Evolutionary conservation across 495 filamentous ascomycete species (phyloP).

Genomic region (Alectoria sarmentosa): DNA sequence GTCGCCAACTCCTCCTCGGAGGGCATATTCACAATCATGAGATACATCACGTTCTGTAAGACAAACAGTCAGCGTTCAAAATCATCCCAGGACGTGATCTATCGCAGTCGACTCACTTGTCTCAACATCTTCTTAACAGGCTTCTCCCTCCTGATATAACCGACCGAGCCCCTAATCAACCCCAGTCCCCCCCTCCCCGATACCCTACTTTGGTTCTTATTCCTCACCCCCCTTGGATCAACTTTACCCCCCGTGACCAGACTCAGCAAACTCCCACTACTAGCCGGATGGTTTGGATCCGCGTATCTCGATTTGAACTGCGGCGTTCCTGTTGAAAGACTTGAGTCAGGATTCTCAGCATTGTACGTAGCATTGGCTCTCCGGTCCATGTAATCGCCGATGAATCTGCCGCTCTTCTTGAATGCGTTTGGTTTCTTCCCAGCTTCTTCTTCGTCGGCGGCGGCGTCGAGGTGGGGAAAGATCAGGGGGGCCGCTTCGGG

Average conservation of each 20-base stretch:
- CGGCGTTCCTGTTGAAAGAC: constrained; percentile 12
- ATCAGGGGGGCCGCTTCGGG: constrained; percentile 48
- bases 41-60: constrained; percentile 11
- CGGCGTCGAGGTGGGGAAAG: constrained; percentile 45
- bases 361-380: constrained; percentile 42
- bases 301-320: constrained; percentile 37
- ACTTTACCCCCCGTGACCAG: constrained; percentile 35
- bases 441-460: constrained; percentile 29
- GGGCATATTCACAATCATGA: constrained; percentile 16
- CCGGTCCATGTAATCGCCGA: constrained; percentile 46
- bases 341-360: constrained; percentile 5
- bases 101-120: not conserved
- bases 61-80: not conserved
- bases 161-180: constrained; percentile 5
- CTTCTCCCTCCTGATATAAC: constrained; percentile 7
- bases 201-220: constrained; percentile 3
- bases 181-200: not conserved
- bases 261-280: constrained; percentile 33
- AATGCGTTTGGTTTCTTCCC: constrained; percentile 32
- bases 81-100: not conserved
- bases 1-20: constrained; percentile 16
- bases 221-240: constrained; percentile 1
- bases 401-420: constrained; percentile 39
- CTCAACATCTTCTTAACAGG: constrained; percentile 12
- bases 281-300: constrained; percentile 44